Evolutionary conservation across 2,329 filamentous ascomycete species (phyloP).

Genomic region (Blastomyces gilchristii): DNA sequence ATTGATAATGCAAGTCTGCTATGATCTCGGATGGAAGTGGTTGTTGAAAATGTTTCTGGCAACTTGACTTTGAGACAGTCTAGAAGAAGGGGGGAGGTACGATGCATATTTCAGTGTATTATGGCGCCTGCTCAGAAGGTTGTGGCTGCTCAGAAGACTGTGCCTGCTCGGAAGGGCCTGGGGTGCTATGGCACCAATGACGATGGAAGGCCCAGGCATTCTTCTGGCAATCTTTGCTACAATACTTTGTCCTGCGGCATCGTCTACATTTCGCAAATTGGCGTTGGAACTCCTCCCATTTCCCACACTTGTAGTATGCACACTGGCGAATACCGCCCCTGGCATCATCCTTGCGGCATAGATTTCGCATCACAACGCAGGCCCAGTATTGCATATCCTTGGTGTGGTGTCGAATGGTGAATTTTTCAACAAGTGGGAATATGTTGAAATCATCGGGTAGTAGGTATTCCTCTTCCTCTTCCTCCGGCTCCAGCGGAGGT

Average conservation of each 20-base stretch:
- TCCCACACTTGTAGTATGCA: slow-evolving; percentile 94
- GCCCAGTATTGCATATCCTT: slow-evolving; percentile 99
- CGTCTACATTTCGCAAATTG: slow-evolving; percentile 97
- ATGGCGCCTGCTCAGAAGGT: not conserved
- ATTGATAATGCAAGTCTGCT: not conserved
- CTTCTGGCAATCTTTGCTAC: slow-evolving; percentile 99
- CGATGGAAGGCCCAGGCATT: slow-evolving; percentile 97
- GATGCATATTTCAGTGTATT: not conserved
- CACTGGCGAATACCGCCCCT: slow-evolving; percentile 92
- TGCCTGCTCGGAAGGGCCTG: slow-evolving; percentile 7
- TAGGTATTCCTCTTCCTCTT: slow-evolving; percentile 76
- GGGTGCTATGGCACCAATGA: slow-evolving; percentile 67
- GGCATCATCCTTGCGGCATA: slow-evolving; percentile 95
- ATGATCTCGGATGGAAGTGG: not conserved
- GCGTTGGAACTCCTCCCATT: slow-evolving; percentile 93
- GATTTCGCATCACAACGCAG: slow-evolving; percentile 95
- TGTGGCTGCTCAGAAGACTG: not conserved
- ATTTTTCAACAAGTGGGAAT: slow-evolving; percentile 95
- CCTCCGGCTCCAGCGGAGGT: slow-evolving; percentile 28
- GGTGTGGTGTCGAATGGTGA: slow-evolving; percentile 88
- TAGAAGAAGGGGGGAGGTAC: too few relatives aligned
- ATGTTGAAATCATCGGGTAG: slow-evolving; percentile 95
- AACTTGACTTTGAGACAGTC: too few relatives aligned
- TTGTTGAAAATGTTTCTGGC: not conserved
- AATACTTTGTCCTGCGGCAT: slow-evolving; percentile 94